Base-by-base conservation (phyloP, 257 asterid genomes). In the Lycium ferocissimum region DNA sequence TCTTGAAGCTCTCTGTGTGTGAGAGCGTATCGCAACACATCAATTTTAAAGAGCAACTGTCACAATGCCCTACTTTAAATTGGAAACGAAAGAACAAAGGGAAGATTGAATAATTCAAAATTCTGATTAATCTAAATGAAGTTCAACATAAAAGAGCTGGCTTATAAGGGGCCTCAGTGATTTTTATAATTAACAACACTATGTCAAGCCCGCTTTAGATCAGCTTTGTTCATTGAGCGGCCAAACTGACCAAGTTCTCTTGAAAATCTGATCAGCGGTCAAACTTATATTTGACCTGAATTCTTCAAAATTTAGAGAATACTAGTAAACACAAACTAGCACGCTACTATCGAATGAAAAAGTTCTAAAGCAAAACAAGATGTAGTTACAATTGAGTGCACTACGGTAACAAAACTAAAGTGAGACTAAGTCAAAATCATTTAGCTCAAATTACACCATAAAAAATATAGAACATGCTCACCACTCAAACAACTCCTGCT, bases 141-240 rank as follows among this genome's bases (percentile, higher is more conserved):
- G 59, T 73, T 73, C 80, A 73, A 73, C 80, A 73, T 45, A 10
- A 73, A 45, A 47, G 18, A 73, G 40, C 38, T 45, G 57, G 40
- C 58, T 11, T 45, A 20, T 11, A 45, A 71, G 37, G 57, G 56
- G 37, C 26, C 56, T 71, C 18, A 72, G 58, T 45, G 14, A 11
- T 47, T 73, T 20, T 12, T 18, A 73, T 5, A 47, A 73, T 73
- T 73, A 73, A 73, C 37, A 73, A 12, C 13, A 59, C 9, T 7
- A 17, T 10, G 71, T 10, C 71, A 9, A 62, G 70, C 70, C 69
- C 33, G 65, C 17, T 26, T 9, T 22, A 10, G 17, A 63, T 63
- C 18, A 26, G 15, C 6, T 11, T 22, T n/a, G 40, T 73, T 73
- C 80, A n/a, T 47, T 73, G 40, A 20, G 59, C n/a, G 40, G 59